phyloP scores from a whole-genome alignment of 202 grass and related monocot species.

The Schoenoplectus tabernaemontani region DNA sequence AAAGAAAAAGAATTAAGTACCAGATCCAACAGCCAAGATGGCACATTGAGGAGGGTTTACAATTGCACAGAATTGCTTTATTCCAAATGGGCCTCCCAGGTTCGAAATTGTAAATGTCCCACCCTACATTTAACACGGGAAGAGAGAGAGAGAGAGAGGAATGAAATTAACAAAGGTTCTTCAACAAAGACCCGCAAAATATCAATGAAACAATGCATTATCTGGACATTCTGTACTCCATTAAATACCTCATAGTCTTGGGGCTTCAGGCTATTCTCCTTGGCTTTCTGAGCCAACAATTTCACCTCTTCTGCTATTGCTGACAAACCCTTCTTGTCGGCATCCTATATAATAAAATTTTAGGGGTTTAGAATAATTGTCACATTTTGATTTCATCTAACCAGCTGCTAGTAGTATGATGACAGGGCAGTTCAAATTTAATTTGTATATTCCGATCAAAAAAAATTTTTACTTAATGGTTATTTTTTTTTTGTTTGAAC shows the following conservation, averaged over 20 bases:
- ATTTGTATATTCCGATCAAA: too few relatives aligned
- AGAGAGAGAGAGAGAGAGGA: background rate
- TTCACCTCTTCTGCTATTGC: slow-evolving; percentile 90
- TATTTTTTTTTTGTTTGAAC: background rate
- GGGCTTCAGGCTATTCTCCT: slow-evolving; percentile 81
- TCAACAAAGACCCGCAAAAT: too few relatives aligned
- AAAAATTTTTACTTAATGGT: too few relatives aligned
- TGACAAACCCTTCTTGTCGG: slow-evolving; percentile 88
- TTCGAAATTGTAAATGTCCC: slow-evolving; percentile 90
- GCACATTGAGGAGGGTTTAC: slow-evolving; percentile 89
- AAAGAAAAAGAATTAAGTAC: slow-evolving; percentile 20
- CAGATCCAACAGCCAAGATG: slow-evolving; percentile 95
- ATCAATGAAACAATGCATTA: background rate
- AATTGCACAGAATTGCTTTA: slow-evolving; percentile 95
- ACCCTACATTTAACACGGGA: slow-evolving; percentile 41
- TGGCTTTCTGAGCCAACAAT: slow-evolving; percentile 76
- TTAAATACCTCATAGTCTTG: slow-evolving; percentile 76
- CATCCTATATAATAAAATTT: slow-evolving; percentile 41
- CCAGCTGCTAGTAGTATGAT: background rate
- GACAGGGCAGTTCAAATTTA: too few relatives aligned
- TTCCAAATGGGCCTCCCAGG: slow-evolving; percentile 86
- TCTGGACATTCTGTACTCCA: background rate
- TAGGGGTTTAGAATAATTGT: background rate
- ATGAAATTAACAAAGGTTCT: background rate
- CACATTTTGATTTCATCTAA: background rate